phyloP scores from a whole-genome alignment of 2,329 filamentous ascomycete species.

The Diaporthe ilicicola region DNA sequence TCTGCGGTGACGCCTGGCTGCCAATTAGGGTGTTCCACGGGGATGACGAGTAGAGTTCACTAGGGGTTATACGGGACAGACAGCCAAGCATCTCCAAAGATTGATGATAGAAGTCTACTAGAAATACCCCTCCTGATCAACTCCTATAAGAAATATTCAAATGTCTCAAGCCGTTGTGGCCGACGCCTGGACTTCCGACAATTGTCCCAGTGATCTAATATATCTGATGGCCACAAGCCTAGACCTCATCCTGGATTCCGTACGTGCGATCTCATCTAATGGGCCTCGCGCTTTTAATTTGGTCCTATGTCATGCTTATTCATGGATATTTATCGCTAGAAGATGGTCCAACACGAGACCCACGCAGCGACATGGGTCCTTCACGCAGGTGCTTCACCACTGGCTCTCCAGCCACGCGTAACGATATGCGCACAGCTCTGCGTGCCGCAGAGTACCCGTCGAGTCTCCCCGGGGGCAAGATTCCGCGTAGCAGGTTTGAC shows the following conservation, averaged over 20 bases:
- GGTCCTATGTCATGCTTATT: no score
- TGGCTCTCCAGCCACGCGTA: no score
- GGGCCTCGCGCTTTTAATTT: neutral
- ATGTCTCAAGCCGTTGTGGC: no score
- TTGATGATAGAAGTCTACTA: neutral
- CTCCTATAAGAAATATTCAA: neutral
- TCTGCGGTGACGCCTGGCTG: conserved; percentile 78
- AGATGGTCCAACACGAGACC: neutral
- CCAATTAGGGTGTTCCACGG: conserved; percentile 85
- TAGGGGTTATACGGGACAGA: neutral
- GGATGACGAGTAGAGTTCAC: conserved; percentile 71
- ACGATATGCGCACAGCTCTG: neutral
- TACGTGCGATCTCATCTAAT: no score
- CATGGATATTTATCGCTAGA: no score
- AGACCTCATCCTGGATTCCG: neutral
- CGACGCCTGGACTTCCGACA: neutral
- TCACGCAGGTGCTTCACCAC: neutral
- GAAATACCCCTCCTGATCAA: neutral
- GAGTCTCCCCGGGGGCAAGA: no score
- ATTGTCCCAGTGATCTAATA: neutral
- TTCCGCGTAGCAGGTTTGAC: neutral
- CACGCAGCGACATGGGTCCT: neutral
- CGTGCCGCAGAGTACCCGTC: no score
- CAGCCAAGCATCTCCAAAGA: conserved; percentile 2
- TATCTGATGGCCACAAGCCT: neutral